Conservation (phyloP, 768 basidiomycete species). For the Tricholoma furcatifolium region DNA sequence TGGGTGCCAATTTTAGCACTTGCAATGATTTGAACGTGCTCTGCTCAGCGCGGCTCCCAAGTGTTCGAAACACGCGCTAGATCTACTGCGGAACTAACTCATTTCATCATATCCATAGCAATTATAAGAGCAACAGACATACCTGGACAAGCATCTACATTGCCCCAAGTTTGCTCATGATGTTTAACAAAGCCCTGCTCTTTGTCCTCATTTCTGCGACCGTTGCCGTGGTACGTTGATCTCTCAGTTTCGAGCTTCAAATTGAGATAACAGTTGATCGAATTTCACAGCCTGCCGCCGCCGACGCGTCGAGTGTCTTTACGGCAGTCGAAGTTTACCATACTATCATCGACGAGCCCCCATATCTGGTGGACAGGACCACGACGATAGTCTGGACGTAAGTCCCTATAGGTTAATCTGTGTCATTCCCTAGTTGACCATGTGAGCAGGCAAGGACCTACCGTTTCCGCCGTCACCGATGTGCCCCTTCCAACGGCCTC, state of each 20-base stretch:
- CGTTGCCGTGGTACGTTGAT: background rate
- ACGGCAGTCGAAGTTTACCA: conserved; percentile 8
- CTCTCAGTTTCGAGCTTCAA: no score
- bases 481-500: background rate
- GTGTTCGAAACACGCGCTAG: no score
- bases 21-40: no score
- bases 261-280: no score
- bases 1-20: no score
- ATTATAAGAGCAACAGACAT: background rate
- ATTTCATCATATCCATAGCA: no score
- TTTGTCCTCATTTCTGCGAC: background rate
- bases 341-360: conserved; percentile 6
- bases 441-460: background rate
- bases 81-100: no score
- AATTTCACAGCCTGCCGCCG: conserved; percentile 1
- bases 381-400: conserved; percentile 14
- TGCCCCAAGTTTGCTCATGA: background rate
- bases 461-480: background rate
- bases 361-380: conserved; percentile 12
- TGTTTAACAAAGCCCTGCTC: background rate
- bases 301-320: background rate
- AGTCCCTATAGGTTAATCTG: background rate
- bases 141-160: background rate
- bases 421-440: background rate
- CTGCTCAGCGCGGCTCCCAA: no score